A percentile compares a stretch with the other conserved stretches of the same genome.
Evolutionary conservation across 768 basidiomycete genomes (phyloP).

Genomic region (Steccherinum ochraceum): DNA sequence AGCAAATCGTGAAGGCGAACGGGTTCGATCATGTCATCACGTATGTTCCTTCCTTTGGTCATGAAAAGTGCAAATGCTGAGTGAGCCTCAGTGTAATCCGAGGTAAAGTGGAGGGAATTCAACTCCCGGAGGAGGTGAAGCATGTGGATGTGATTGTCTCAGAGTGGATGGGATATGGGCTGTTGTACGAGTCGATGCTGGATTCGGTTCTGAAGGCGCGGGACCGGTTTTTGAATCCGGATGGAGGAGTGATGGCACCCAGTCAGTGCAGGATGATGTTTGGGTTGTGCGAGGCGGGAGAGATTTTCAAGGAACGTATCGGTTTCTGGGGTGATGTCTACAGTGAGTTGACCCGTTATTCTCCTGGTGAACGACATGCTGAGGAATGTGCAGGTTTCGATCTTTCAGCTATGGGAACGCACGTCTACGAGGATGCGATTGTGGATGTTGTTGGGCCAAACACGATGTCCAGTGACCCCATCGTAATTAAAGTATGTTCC

Average conservation of each 20-base stretch:
- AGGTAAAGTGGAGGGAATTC: conserved; percentile 88
- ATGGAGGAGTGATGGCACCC: conserved; percentile 80
- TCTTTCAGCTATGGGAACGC: conserved; percentile 72
- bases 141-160: conserved; percentile 93
- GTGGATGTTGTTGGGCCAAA: conserved; percentile 72
- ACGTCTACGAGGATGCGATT: conserved; percentile 75
- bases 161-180: conserved; percentile 96
- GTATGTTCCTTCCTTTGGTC: conserved; percentile 21
- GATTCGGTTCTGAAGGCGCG: conserved; percentile 89
- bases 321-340: conserved; percentile 91
- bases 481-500: conserved; percentile 52
- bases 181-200: conserved; percentile 95
- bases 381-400: conserved; percentile 85
- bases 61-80: neutral
- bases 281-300: conserved; percentile 70
- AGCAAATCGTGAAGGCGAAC: conserved; percentile 42
- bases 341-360: too few relatives aligned
- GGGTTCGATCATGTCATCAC: conserved; percentile 64
- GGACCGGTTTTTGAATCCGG: conserved; percentile 73
- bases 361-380: too few relatives aligned
- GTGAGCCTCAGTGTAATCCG: conserved; percentile 59
- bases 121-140: conserved; percentile 59
- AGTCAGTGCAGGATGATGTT: conserved; percentile 85
- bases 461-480: conserved; percentile 57
- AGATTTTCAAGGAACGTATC: conserved; percentile 75